phyloP scores from a whole-genome alignment of 257 asterid genomes.

The Capsicum rhomboideum region DNA sequence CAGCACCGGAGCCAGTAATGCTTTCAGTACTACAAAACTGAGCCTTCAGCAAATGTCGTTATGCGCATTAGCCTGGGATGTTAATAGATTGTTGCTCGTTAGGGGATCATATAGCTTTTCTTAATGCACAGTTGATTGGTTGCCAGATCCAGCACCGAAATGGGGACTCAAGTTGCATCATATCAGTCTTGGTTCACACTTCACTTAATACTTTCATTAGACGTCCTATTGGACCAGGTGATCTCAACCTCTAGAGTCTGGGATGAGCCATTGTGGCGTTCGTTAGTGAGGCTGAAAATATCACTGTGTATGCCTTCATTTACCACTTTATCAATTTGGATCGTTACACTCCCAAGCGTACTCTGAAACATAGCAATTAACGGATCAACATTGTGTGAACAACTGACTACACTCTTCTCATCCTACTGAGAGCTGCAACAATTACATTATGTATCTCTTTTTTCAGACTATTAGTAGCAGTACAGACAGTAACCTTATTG shows the following conservation, averaged over 20 bases:
- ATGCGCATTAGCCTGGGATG: background rate
- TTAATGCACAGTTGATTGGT: background rate
- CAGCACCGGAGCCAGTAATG: background rate
- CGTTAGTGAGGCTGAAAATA: constrained; percentile 41
- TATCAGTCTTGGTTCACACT: background rate
- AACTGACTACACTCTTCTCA: background rate
- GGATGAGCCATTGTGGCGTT: constrained; percentile 37
- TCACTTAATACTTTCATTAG: constrained; percentile 17
- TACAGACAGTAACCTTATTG: background rate
- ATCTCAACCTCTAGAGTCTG: constrained; percentile 70
- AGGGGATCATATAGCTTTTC: background rate
- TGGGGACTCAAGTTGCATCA: background rate
- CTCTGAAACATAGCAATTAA: constrained; percentile 34
- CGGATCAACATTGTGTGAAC: background rate
- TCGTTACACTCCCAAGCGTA: constrained; percentile 54
- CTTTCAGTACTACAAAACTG: background rate
- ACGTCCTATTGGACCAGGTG: constrained; percentile 55
- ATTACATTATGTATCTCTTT: background rate
- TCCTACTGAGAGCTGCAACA: background rate
- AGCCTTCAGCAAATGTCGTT: background rate
- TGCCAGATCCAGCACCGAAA: background rate
- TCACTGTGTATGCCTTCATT: constrained; percentile 65
- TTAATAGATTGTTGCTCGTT: background rate
- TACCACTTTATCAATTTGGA: constrained; percentile 72
- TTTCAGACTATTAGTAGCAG: background rate